A percentile compares a stretch with the other conserved stretches of the same genome.
Conservation (phyloP, 2,329 filamentous ascomycete species). For the Stemphylium lycopersici region DNA sequence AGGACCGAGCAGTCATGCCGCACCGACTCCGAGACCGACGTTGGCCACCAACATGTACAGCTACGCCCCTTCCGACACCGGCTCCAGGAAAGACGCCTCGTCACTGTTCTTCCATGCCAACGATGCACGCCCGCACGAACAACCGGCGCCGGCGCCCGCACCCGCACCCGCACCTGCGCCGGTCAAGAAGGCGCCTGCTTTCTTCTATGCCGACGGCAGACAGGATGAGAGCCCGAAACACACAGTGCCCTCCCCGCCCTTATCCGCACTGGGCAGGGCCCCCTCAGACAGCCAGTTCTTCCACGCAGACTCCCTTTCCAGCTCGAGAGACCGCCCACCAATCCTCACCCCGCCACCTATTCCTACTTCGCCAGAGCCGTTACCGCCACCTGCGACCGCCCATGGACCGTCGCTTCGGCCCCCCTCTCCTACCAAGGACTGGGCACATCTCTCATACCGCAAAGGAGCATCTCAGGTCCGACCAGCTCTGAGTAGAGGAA, state of each 20-base stretch:
- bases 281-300: conserved; percentile 66
- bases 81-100: conserved; percentile 38
- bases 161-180: conserved; percentile 28
- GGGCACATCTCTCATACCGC: conserved; percentile 56
- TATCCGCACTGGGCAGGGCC: conserved; percentile 34
- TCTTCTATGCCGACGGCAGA: conserved; percentile 60
- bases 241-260: conserved; percentile 43
- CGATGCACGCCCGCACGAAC: conserved; percentile 61
- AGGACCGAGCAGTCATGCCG: conserved; percentile 29
- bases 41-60: conserved; percentile 36
- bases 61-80: conserved; percentile 33
- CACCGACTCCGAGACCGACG: conserved; percentile 33
- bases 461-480: conserved; percentile 58
- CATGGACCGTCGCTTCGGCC: conserved; percentile 40
- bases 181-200: conserved; percentile 54
- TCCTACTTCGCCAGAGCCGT: conserved; percentile 35
- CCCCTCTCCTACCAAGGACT: conserved; percentile 55
- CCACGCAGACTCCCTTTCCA: conserved; percentile 65
- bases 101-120: conserved; percentile 93
- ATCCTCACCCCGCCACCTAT: conserved; percentile 40
- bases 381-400: conserved; percentile 17
- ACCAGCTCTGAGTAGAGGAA: conserved; percentile 40
- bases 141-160: conserved; percentile 32
- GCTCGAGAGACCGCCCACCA: conserved; percentile 49
- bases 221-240: conserved; percentile 43